Base-by-base conservation (phyloP, 768 basidiomycete species). In the Mycena pura region DNA sequence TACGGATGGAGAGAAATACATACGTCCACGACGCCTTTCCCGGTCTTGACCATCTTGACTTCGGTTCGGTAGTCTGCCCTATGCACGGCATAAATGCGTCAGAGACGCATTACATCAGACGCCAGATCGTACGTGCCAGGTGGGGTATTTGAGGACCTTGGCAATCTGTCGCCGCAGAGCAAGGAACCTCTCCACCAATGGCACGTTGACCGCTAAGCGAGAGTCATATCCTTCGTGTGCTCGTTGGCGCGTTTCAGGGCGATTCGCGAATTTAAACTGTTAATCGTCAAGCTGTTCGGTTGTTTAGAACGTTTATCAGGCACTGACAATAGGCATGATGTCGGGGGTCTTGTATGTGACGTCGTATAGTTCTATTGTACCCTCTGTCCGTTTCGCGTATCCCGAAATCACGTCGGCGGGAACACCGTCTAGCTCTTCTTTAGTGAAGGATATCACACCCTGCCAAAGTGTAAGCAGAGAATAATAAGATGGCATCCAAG, bases 51-150 rank as follows among this genome's bases (percentile, higher is more conserved):
- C 92, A 94, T 94, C 78, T 92, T 92, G 44, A 86, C 83, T 71
- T 95, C 93, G 2, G 93, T 92, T 38, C 88, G 74, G 71, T 89
- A 95, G 73, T 92, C 92, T 1, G 92, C 93, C 85, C 80, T 81
- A 29, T 4, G 10, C 29, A 9, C 22, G n/a, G 27, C 36, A 44
- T 19, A 10, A 29, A 11, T 46, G 43, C 28, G 46, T 32, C 29
- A 17, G 40, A 31, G 13, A 27, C 29, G 24, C 17, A 31, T 7
- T 8, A 45, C 11, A 29, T 38, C 48, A 19, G 34, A 24, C 6
- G 9, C 41, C 6, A 6, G 6, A 1, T 46, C 6, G 39, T 34
- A 28, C 60, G 21, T 60, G 80, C 87, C 92, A 94, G 9, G 86
- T 92, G 21, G 85, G 74, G 69, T 95, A 95, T 10, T 84, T 84